A percentile compares a stretch with the other conserved stretches of the same genome.
phyloP scores from a whole-genome alignment of 1,284 basidiomycete genomes.

The Golubevia sp. region DNA sequence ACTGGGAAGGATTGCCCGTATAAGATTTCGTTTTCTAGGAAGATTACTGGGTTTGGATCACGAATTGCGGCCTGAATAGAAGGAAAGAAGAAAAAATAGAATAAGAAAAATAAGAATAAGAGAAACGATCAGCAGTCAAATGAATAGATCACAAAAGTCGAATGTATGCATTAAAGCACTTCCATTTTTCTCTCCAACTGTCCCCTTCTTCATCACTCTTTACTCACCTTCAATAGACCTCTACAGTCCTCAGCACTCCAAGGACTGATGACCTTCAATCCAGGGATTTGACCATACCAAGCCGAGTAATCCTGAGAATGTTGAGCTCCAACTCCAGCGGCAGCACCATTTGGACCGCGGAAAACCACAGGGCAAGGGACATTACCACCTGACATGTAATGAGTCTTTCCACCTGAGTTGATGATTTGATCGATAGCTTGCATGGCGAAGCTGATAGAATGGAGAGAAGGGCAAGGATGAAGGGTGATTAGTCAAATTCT shows the following conservation, averaged over 20 bases:
- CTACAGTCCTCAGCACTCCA: constrained; percentile 58
- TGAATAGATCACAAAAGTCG: constrained; percentile 1
- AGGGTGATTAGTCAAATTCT: too few species aligned
- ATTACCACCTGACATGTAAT: constrained; percentile 99
- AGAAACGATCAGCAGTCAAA: constrained; percentile 3
- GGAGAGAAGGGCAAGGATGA: too few species aligned
- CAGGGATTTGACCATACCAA: constrained; percentile 60
- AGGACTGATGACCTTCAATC: constrained; percentile 58
- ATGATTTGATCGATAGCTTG: constrained; percentile 98
- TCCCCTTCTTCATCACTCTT: neutral
- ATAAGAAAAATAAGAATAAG: constrained; percentile 11
- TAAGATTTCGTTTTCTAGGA: constrained; percentile 99
- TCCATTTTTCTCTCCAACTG: neutral
- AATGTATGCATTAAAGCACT: too few species aligned
- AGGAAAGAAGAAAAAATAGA: neutral
- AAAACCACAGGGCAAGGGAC: constrained; percentile 98
- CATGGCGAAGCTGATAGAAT: constrained; percentile 39
- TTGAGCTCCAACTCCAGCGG: constrained; percentile 88
- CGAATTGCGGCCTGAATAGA: constrained; percentile 92
- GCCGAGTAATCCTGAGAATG: constrained; percentile 65
- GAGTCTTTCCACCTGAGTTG: constrained; percentile 99
- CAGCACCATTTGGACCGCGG: constrained; percentile 99
- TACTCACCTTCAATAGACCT: constrained; percentile 49
- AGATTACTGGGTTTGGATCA: constrained; percentile 96
- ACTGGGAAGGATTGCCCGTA: constrained; percentile 97